Evolutionary conservation across 139 green algal genomes (phyloP), one percentile per base, ranked within the genome.

Genomic region (Yamagishiella unicocca): DNA sequence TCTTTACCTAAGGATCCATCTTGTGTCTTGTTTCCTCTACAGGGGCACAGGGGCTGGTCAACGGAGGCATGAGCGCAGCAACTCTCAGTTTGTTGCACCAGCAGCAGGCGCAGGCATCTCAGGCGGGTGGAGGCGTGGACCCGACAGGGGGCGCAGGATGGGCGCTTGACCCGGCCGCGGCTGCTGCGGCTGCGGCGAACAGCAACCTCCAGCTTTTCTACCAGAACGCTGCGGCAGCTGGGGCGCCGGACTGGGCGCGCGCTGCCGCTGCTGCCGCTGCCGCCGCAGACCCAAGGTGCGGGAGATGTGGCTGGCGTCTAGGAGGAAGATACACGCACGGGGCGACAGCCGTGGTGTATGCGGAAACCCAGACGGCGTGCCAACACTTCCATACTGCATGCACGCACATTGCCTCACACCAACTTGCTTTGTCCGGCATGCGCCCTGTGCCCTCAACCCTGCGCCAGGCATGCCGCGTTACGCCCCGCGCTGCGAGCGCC

Each of bases 151-250:
- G 33, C 9, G 42, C 61, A 2, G 64, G 80, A 31, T 77, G 80
- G 64, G 17, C 27, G 33, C 22, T 86, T 8, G 80, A 86, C 43
- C 64, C 80, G 31, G 53, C 77, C 24, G 54, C 75, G 7, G 72
- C 72, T 1, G 76, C 76, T 27, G 78, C 78, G 0, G 77, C 77
- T 1, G 79, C 79, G 14, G 79, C 79, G 0, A 40, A 62, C 12
- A 54, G 0, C 33, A 86, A 86, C 31, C 45, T 86, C 8, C 80
- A 86, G 64, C 43, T 86, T 8, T 35, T 86, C 17, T 86, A 86
- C 45, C 80, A 86, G 43, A 86, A 86, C 64, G 64, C 80, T 7
- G 80, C 62, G 35, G 50, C 53, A 0, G 53, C 53, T 40, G 46
- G 8, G 9, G 40, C 67, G 62, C 27, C 42, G 33, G 80, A 77